phyloP scores from a whole-genome alignment of 2,329 filamentous ascomycete genomes.

The Penicillium concentricum region DNA sequence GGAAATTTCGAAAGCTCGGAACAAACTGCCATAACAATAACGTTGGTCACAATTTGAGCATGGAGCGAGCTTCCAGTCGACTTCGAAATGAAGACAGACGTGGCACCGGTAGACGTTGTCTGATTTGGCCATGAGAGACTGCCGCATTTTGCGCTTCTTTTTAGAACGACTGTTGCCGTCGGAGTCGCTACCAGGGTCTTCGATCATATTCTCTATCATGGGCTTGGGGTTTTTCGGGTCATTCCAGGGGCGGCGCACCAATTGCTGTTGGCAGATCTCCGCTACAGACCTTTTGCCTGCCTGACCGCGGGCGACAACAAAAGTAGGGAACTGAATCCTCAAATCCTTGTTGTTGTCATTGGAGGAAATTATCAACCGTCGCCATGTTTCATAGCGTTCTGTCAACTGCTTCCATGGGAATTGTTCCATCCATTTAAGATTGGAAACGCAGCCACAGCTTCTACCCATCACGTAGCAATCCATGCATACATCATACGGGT shows the following conservation, averaged over 20 bases:
- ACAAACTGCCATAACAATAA: constrained; percentile 93
- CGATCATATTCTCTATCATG: constrained; percentile 38
- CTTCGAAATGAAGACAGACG: constrained; percentile 76
- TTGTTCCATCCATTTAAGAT: constrained; percentile 87
- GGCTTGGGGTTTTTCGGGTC: constrained; percentile 64
- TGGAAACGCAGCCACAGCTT: constrained; percentile 84
- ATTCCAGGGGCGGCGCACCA: constrained; percentile 75
- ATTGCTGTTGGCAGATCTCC: constrained; percentile 89
- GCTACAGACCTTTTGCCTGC: constrained; percentile 76
- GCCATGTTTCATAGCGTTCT: constrained; percentile 78
- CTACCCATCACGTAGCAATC: constrained; percentile 98
- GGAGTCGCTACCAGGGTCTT: constrained; percentile 43
- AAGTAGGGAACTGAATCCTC: constrained; percentile 57
- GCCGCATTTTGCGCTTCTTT: constrained; percentile 60
- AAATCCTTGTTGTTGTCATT: constrained; percentile 58
- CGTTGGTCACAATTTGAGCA: constrained; percentile 73
- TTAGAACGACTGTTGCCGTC: constrained; percentile 63
- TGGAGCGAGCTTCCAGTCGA: constrained; percentile 78
- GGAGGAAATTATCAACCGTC: constrained; percentile 71
- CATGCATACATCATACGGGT: constrained; percentile 96
- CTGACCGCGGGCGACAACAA: constrained; percentile 67
- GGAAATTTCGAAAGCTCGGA: constrained; percentile 86
- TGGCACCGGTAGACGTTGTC: constrained; percentile 66
- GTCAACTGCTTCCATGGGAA: constrained; percentile 80
- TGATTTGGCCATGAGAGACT: constrained; percentile 51